Conservation (phyloP, 768 basidiomycete genomes). For the Phylloporus arenicola region DNA sequence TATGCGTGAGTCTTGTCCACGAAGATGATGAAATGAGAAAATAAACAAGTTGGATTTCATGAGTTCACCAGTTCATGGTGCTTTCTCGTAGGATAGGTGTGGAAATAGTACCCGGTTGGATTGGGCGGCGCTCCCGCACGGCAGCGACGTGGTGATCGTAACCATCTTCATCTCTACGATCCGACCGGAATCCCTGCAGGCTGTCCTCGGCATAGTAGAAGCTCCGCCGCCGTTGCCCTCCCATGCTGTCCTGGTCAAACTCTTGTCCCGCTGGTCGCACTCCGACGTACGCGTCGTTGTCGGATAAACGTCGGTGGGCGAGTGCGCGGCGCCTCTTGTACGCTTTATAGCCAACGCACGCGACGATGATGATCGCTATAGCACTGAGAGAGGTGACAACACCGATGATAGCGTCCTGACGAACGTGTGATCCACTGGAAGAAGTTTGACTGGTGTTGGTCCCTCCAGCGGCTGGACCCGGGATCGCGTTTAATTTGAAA, state of each 20-base stretch:
- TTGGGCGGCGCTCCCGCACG: constrained; percentile 55
- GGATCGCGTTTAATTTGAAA: constrained; percentile 49
- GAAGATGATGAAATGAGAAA: neutral
- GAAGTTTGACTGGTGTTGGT: constrained; percentile 15
- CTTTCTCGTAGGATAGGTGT: constrained; percentile 75
- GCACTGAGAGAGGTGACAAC: constrained; percentile 81
- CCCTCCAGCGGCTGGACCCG: constrained; percentile 33
- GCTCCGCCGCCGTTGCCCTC: constrained; percentile 65
- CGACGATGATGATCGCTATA: constrained; percentile 65
- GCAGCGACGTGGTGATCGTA: constrained; percentile 30
- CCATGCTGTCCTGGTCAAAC: constrained; percentile 73
- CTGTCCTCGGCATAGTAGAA: constrained; percentile 89
- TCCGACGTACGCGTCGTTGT: constrained; percentile 38
- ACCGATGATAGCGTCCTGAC: constrained; percentile 87
- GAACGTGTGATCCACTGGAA: constrained; percentile 32
- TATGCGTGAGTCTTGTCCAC: constrained; percentile 15
- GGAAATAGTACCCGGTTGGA: constrained; percentile 61
- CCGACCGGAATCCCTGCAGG: constrained; percentile 52
- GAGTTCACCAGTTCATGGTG: constrained; percentile 75
- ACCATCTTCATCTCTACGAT: constrained; percentile 33
- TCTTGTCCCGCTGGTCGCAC: constrained; percentile 60
- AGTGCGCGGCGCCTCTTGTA: constrained; percentile 61
- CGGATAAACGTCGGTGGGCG: constrained; percentile 68
- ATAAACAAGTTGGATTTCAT: neutral
- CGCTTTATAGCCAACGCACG: constrained; percentile 66